Percentiles rank a stretch among this genome's conserved stretches.
phyloP scores from a whole-genome alignment of 2,329 filamentous ascomycete genomes.

The Xylaria sp. region DNA sequence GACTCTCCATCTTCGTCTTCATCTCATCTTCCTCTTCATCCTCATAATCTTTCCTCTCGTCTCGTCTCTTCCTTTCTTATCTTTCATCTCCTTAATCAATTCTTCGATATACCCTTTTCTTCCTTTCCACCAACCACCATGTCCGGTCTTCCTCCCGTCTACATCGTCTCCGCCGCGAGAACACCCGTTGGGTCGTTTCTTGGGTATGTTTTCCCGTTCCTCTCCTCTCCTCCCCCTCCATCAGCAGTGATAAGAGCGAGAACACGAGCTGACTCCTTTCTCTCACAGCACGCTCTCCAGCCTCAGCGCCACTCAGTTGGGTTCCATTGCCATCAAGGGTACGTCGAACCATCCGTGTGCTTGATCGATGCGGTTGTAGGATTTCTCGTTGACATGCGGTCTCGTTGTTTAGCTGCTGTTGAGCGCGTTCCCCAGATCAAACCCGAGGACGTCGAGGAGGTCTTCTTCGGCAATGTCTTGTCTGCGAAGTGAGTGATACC shows the following conservation, averaged over 20 bases:
- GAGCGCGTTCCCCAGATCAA: conserved; percentile 82
- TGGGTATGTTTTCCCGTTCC: conserved; percentile 55
- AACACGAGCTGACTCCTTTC: conserved; percentile 18
- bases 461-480: conserved; percentile 97
- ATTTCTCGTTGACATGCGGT: conserved; percentile 8
- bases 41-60: background rate
- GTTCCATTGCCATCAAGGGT: conserved; percentile 91
- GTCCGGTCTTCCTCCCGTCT: conserved; percentile 79
- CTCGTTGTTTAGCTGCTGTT: conserved; percentile 56
- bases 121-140: conserved; percentile 45
- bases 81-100: background rate
- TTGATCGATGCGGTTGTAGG: background rate
- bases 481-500: conserved; percentile 71
- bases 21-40: too few relatives aligned
- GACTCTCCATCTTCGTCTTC: background rate
- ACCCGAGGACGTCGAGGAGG: conserved; percentile 85
- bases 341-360: conserved; percentile 25
- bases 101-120: background rate
- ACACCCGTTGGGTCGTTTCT: conserved; percentile 93
- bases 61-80: background rate
- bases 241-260: background rate
- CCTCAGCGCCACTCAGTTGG: conserved; percentile 79
- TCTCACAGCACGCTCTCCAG: conserved; percentile 73
- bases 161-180: conserved; percentile 87
- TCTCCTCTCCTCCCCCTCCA: background rate